Conservation (phyloP, 371 early-diverging fungal genomes). For the Syncephalastrum sp. region DNA sequence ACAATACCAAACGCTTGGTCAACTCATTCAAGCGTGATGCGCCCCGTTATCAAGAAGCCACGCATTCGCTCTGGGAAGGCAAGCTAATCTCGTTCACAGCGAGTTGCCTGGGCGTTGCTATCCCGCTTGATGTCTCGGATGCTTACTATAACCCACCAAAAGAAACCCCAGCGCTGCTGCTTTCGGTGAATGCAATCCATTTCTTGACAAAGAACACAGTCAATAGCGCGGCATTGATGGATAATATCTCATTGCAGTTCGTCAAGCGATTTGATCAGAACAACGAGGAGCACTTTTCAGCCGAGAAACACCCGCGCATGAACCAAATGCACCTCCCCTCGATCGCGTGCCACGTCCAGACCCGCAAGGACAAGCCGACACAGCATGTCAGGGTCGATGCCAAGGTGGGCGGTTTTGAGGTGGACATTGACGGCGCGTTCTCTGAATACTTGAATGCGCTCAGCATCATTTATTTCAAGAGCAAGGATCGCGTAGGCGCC, state of each 20-base stretch:
- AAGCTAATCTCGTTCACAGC: slow-evolving; percentile 54
- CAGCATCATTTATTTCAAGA: slow-evolving; percentile 63
- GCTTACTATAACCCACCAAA: slow-evolving; percentile 7
- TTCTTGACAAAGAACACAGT: slow-evolving; percentile 62
- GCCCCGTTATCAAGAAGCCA: slow-evolving; percentile 43
- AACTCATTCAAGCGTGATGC: slow-evolving; percentile 58
- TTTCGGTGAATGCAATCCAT: slow-evolving; percentile 58
- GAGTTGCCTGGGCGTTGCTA: slow-evolving; percentile 62
- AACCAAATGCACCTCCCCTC: slow-evolving; percentile 66
- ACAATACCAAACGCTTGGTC: slow-evolving; percentile 68
- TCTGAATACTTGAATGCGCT: slow-evolving; percentile 71
- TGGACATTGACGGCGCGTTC: slow-evolving; percentile 68
- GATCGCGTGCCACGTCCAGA: slow-evolving; percentile 56
- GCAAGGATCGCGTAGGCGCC: slow-evolving; percentile 53
- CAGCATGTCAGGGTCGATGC: slow-evolving; percentile 60
- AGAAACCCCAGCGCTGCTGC: slow-evolving; percentile 56
- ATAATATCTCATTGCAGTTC: slow-evolving; percentile 69
- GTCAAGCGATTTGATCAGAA: slow-evolving; percentile 71
- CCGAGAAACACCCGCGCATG: slow-evolving; percentile 65
- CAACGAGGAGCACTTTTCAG: slow-evolving; percentile 68
- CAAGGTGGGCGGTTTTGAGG: slow-evolving; percentile 63
- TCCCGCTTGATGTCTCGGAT: slow-evolving; percentile 58
- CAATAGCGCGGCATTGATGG: slow-evolving; percentile 56
- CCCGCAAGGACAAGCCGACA: slow-evolving; percentile 32
- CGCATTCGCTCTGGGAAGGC: slow-evolving; percentile 56